Percentiles rank a stretch among this genome's conserved stretches.
phyloP scores from a whole-genome alignment of 805 yeast genomes.

The Wickerhamomyces chaumierensis region DNA sequence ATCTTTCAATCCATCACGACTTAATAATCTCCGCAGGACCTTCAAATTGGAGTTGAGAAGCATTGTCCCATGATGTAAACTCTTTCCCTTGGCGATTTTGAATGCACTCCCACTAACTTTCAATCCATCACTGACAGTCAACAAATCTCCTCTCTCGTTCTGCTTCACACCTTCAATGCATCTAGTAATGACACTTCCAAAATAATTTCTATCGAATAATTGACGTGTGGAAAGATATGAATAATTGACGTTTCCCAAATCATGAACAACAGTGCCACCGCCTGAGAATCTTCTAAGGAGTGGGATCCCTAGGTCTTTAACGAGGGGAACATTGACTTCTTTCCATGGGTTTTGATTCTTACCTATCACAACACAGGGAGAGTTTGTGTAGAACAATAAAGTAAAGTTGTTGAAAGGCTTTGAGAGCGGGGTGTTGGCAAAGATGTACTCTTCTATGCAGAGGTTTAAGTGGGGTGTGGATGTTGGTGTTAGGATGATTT shows the following conservation, averaged over 20 bases:
- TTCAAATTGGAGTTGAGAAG: slow-evolving; percentile 54
- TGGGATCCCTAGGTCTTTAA: slow-evolving; percentile 42
- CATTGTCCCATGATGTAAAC: slow-evolving; percentile 97
- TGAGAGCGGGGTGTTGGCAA: slow-evolving; percentile 36
- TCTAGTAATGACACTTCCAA: slow-evolving; percentile 27
- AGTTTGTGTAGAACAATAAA: slow-evolving; percentile 62
- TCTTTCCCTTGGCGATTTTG: slow-evolving; percentile 68
- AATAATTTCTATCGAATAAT: slow-evolving; percentile 42
- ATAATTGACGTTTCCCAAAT: slow-evolving; percentile 77
- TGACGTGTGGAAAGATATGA: slow-evolving; percentile 64
- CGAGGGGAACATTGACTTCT: slow-evolving; percentile 56
- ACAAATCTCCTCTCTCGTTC: slow-evolving; percentile 75
- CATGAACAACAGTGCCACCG: slow-evolving; percentile 97
- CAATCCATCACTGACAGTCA: slow-evolving; percentile 27
- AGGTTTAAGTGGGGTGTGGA: slow-evolving; percentile 64
- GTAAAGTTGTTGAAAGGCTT: slow-evolving; percentile 41
- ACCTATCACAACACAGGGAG: slow-evolving; percentile 87
- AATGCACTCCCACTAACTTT: slow-evolving; percentile 93
- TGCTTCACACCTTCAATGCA: slow-evolving; percentile 29
- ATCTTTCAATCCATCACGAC: slow-evolving; percentile 27
- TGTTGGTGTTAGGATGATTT: slow-evolving; percentile 46
- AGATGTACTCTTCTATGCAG: slow-evolving; percentile 74
- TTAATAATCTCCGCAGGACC: slow-evolving; percentile 48
- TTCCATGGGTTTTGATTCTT: slow-evolving; percentile 94
- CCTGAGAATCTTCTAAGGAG: slow-evolving; percentile 76